Evolutionary conservation across 2,329 filamentous ascomycete species (phyloP).

Genomic region (Blastomyces parvus): DNA sequence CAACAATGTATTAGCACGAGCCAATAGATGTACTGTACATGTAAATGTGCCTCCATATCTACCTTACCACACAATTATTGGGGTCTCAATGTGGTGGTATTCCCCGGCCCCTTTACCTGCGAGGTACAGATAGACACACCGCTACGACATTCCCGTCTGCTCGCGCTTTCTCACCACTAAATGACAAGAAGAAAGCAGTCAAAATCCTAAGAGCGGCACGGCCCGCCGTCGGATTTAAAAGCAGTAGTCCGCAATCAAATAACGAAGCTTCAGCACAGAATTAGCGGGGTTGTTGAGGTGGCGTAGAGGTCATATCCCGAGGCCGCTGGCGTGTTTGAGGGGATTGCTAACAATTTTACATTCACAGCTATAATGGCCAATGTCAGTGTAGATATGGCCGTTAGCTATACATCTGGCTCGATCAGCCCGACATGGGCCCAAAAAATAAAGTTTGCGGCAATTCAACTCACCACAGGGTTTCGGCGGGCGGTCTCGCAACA

Average conservation of each 20-base stretch:
- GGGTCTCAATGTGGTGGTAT: neutral
- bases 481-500: neutral
- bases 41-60: neutral
- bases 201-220: neutral
- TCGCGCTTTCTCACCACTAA: neutral
- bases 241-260: neutral
- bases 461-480: neutral
- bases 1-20: neutral
- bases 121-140: neutral
- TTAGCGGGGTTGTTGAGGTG: neutral
- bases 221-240: neutral
- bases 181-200: neutral
- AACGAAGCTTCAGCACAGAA: neutral
- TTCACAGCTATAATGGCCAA: neutral
- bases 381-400: neutral
- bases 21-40: neutral
- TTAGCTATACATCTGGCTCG: neutral
- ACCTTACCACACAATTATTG: neutral
- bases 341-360: neutral
- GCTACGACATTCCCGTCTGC: neutral
- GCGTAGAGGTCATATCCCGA: neutral
- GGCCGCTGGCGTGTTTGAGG: neutral
- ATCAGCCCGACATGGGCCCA: neutral
- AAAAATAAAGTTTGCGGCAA: slow-evolving; percentile 1
- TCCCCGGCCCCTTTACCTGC: neutral